Evolutionary conservation across 2,329 filamentous ascomycete genomes (phyloP), one percentile per base, ranked within the genome.

Genomic region (Colletotrichum navitas): DNA sequence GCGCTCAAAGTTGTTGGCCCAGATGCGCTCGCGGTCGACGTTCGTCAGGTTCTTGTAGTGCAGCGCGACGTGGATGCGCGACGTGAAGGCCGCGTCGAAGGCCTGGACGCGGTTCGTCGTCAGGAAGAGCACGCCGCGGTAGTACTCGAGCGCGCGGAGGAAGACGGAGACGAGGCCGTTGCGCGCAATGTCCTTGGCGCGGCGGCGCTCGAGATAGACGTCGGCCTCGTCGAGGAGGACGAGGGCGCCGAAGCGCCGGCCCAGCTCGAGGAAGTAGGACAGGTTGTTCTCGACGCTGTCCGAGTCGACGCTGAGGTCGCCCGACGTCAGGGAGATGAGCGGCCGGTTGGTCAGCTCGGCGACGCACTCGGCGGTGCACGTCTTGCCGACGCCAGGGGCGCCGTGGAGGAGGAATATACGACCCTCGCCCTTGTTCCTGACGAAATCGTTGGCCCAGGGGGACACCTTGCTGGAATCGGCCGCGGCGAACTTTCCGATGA

Each of bases 181-280:
- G 69, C 84, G 83, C 29, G 77, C 78, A 59, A 86, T 81, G 74
- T 87, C 84, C 36, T 75, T 78, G 29, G 80, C 76, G 2, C 79
- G 79, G 2, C 88, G 86, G 63, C 84, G 78, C 77, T 89, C 87
- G 11, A 91, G 84, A 78, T 88, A 90, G 24, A 90, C 87, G 66
- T 90, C 89, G 3, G 87, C 87, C 77, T 91, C 88, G 76, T 90
- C 88, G 5, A 90, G 81, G 3, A 90, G 82, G 8, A 89, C 82
- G 7, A 89, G 82, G 47, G 83, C 87, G 24, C 82, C 83, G 78
- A 84, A 88, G 10, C 83, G 83, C 77, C 85, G 83, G 51, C 81
- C 86, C 5, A 88, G 81, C 51, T 83, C 76, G 12, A 88, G 80
- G 78, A 85, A 86, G 78, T 85, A 85, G 67, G 81, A 80, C 18